Percentiles rank a stretch among this genome's conserved stretches.
Evolutionary conservation across 768 basidiomycete species (phyloP).

Genomic region (Pleurotus giganteus): DNA sequence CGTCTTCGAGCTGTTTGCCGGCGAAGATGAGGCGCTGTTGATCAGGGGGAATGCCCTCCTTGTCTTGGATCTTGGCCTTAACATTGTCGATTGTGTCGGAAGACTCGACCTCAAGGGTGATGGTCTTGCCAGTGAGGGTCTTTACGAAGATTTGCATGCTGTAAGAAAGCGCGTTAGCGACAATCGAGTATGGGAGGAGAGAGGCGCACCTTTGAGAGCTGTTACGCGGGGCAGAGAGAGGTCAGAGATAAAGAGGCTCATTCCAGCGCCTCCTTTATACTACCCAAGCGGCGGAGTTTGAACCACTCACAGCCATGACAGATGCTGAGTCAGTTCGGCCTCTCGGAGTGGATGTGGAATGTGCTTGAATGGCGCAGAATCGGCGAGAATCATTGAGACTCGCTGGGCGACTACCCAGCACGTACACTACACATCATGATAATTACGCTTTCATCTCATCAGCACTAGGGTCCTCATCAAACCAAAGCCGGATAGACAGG

Average conservation of each 20-base stretch:
- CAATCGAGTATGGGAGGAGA: constrained; percentile 33
- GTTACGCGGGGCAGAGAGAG: constrained; percentile 15
- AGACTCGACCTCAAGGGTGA: constrained; percentile 9
- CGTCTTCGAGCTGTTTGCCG: constrained; percentile 94
- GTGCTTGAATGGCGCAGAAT: neutral
- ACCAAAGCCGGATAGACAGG: constrained; percentile 80
- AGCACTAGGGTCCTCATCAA: constrained; percentile 30
- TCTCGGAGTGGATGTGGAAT: constrained; percentile 6
- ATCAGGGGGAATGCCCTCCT: constrained; percentile 35
- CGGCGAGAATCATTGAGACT: no score
- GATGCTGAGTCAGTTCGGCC: constrained; percentile 6
- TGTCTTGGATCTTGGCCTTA: constrained; percentile 11
- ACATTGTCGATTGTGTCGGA: constrained; percentile 11
- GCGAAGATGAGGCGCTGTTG: constrained; percentile 97
- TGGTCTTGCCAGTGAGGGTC: constrained; percentile 45
- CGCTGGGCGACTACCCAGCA: neutral
- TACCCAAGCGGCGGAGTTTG: constrained; percentile 33
- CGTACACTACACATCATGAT: neutral
- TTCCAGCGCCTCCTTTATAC: constrained; percentile 24
- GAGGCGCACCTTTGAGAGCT: constrained; percentile 6
- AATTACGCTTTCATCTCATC: neutral
- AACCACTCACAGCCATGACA: constrained; percentile 25
- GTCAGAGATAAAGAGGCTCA: constrained; percentile 11
- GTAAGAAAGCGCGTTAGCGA: constrained; percentile 24
- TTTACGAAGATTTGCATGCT: constrained; percentile 60